Percentiles rank a stretch among this genome's conserved stretches.
These are phyloP conservation scores for Boletus coccyginus DNA, from an alignment of 768 basidiomycete genomes.

Conservation along the genomic window DNA sequence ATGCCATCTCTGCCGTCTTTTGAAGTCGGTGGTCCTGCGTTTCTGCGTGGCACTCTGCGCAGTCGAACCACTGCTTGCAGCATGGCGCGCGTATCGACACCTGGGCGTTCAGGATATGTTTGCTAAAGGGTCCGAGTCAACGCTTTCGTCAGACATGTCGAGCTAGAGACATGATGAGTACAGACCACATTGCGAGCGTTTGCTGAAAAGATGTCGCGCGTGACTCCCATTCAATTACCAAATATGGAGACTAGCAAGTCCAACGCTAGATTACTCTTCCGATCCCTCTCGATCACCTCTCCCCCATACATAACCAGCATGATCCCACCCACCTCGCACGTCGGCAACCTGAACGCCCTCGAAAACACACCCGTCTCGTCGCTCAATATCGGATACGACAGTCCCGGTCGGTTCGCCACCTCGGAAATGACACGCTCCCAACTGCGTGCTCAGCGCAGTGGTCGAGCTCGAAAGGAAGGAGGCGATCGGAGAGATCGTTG, in stretches of 20 bases:
- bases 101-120: constrained; percentile 95
- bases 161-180: constrained; percentile 3
- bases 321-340: too few species aligned
- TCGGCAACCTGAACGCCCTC: too few species aligned
- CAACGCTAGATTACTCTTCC: too few species aligned
- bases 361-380: too few species aligned
- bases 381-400: too few species aligned
- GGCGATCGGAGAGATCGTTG: too few species aligned
- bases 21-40: constrained; percentile 66
- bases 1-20: constrained; percentile 81
- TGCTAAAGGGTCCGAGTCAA: constrained; percentile 45
- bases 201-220: too few species aligned
- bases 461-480: too few species aligned
- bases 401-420: constrained; percentile 11
- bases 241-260: neutral
- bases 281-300: too few species aligned
- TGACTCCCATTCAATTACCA: neutral
- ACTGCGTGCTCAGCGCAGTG: constrained; percentile 24
- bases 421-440: constrained; percentile 16
- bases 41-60: constrained; percentile 93
- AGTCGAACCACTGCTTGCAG: constrained; percentile 98
- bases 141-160: neutral
- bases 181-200: constrained; percentile 25
- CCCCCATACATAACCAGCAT: too few species aligned
- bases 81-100: constrained; percentile 95